Percentiles rank a stretch among this genome's conserved stretches.
Evolutionary conservation across 2,329 filamentous ascomycete species (phyloP).

Genomic region (Cladosporium sp.): DNA sequence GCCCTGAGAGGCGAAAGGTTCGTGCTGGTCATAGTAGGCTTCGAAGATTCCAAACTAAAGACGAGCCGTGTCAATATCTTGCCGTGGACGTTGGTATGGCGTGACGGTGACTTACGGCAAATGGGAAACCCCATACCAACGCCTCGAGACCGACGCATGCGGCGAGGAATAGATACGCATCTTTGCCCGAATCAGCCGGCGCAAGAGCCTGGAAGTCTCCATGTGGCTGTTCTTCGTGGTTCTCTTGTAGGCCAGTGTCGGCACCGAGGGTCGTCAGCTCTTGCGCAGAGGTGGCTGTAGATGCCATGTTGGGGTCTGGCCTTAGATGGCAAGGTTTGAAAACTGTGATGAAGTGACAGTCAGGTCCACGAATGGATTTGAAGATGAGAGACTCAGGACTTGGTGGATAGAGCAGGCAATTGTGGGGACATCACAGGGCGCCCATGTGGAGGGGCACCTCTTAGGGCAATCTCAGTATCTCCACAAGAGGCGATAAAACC

Average conservation of each 20-base stretch:
- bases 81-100: background rate
- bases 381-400: no score
- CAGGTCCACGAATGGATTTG: no score
- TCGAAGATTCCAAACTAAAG: slow-evolving; percentile 21
- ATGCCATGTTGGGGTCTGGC: slow-evolving; percentile 1
- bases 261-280: slow-evolving; percentile 1
- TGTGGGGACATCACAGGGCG: no score
- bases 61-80: background rate
- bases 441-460: no score
- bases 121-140: slow-evolving; percentile 18
- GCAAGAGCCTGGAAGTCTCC: slow-evolving; percentile 20
- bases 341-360: no score
- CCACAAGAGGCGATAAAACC: no score
- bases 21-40: slow-evolving; percentile 18
- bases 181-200: slow-evolving; percentile 32
- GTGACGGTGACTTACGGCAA: background rate
- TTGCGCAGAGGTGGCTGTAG: background rate
- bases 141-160: slow-evolving; percentile 34
- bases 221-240: background rate
- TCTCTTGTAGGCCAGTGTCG: background rate
- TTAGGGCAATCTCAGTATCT: no score
- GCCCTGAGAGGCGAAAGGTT: slow-evolving; percentile 14
- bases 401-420: no score
- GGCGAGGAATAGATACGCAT: slow-evolving; percentile 43
- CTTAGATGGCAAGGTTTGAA: no score